Evolutionary conservation across 306 rosid species (phyloP), one percentile per base, ranked within the genome.

Genomic region (Lupinus albus): DNA sequence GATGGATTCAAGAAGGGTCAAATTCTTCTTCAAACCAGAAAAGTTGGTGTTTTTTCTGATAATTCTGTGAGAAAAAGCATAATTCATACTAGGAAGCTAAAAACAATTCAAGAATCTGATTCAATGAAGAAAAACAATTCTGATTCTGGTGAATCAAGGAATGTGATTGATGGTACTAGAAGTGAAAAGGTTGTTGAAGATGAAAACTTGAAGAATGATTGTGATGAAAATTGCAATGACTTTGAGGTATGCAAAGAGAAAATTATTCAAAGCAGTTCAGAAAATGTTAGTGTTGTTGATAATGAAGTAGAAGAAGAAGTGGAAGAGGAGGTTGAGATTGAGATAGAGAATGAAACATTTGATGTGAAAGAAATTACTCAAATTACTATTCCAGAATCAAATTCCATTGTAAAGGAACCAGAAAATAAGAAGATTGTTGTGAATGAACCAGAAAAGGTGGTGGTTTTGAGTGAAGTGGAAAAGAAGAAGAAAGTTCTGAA

Each of bases 291-390:
- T 39, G 45, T 39, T 39, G 45, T 39, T 39, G 30, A 25, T 25
- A 10, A 39, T 39, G 45, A 39, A 25, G 4, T 25, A 1, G 81
- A 56, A 6, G 81, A 52, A 0, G 72, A 74, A 0, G 79, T 33
- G 4, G 79, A 45, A 2, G 73, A 33, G 14, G 81, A 70, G 8
- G 76, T 50, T 50, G 82, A 84, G 44, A 55, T 59, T 62, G 83
- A 70, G 65, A 59, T 62, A 64, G 91, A 84, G 61, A 70, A 83
- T 39, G 78, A 74, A 39, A 80, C 82, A 14, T 52, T 87, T 70
- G 94, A 87, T 44, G 81, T 88, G 21, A 85, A 87, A 84, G 89
- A 89, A 76, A 80, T 87, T 32, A 73, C 72, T 52, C 88, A 89
- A 76, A 80, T 87, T 32, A 73, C 72, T 52, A 62, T 81, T 20